Evolutionary conservation across 352 stramenopile species (phyloP).

Genomic region (Globisporangium iwayamae): DNA sequence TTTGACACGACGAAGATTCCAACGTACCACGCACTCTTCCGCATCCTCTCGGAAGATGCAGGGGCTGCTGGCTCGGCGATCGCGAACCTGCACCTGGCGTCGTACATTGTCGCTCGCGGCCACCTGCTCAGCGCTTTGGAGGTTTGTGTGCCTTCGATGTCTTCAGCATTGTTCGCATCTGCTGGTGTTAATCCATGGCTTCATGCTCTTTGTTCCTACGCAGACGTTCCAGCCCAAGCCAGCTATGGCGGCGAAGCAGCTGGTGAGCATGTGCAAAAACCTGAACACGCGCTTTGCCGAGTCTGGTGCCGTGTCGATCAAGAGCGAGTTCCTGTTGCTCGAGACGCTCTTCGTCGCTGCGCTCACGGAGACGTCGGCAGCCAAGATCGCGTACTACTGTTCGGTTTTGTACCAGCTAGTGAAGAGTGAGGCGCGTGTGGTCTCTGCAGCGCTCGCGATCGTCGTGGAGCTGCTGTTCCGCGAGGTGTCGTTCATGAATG

Average conservation of each 20-base stretch:
- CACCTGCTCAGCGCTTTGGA: conserved; percentile 56
- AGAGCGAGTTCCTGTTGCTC: conserved; percentile 78
- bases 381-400: conserved; percentile 62
- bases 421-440: conserved; percentile 57
- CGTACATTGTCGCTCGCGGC: conserved; percentile 58
- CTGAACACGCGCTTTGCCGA: conserved; percentile 62
- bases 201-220: neutral
- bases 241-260: conserved; percentile 63
- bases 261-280: conserved; percentile 49
- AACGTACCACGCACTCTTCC: conserved; percentile 61
- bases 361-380: conserved; percentile 38
- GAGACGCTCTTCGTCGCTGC: conserved; percentile 68
- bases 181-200: neutral
- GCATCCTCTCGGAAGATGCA: conserved; percentile 72
- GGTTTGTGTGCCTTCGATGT: conserved; percentile 14
- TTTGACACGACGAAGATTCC: conserved; percentile 62
- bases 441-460: conserved; percentile 77
- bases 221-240: conserved; percentile 68
- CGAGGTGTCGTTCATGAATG: conserved; percentile 72
- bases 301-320: conserved; percentile 38
- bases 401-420: conserved; percentile 75
- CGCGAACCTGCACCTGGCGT: conserved; percentile 59
- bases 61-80: conserved; percentile 60
- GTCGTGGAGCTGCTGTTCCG: conserved; percentile 84
- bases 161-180: neutral